Base-by-base conservation (phyloP, 768 basidiomycete genomes). In the Boletus pseudo-olivaceus region DNA sequence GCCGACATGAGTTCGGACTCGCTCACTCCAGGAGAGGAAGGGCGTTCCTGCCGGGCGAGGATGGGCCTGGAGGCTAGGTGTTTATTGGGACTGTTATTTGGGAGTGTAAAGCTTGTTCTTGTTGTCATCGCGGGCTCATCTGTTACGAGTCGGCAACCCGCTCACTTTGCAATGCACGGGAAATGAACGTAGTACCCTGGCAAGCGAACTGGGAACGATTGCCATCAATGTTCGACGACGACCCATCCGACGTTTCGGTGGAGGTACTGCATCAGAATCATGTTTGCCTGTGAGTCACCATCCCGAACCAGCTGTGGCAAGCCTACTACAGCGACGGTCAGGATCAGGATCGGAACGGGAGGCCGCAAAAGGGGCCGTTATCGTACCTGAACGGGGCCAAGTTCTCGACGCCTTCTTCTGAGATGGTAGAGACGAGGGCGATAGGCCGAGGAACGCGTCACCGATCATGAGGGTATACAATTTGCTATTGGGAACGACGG, bases 361-460 rank as follows among this genome's bases (percentile, higher is more conserved):
- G 33, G n/a, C n/a, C n/a, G n/a, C 12, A 34, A 5, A 14, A 2
- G 12, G 12, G 41, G 15, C 26, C 4, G 30, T 4, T 17, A 12
- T n/a, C 6, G 12, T 20, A 53, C 51, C 51, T 75, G 58, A 76
- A 75, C 1, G 72, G 72, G 1, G 74, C 71, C 5, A 77, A 67
- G 56, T 76, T 77, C 23, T 61, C 54, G 1, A 63, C 46, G 1
- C 74, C 75, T 1, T 66, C 49, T 19, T 58, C 52, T 7, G 60
- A 61, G 46, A 73, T 44, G n/a, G 74, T 68, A 7, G 74, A 74
- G 20, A 75, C 64, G 52, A 76, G 74, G 6, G 74, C 75, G 45
- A 78, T 73, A 6, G 76, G 75, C 11, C 75, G 60, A 1, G 77
- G 75, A 7, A 68, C 64, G 19, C 49, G 3, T 73, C 76, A 43